Conservation (phyloP, 495 filamentous ascomycete genomes). For the Collariella sp. region DNA sequence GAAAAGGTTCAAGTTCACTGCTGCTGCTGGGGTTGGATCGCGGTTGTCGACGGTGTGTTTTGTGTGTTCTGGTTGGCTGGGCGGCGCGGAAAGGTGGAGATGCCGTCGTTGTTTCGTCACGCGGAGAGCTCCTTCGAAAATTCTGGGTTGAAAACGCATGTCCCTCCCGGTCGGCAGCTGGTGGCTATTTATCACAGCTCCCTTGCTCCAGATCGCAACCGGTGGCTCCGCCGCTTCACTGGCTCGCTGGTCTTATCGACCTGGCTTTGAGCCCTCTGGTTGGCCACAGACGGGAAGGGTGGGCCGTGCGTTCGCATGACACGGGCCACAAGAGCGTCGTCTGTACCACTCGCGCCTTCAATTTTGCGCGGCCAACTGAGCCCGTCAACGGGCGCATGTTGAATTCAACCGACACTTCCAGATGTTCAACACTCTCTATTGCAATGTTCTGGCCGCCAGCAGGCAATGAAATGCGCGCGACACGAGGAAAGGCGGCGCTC, state of each 20-base stretch:
- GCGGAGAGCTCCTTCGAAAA: constrained; percentile 21
- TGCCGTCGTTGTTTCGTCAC: constrained; percentile 15
- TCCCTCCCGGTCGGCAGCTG: constrained; percentile 32
- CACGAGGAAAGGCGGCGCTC: not conserved
- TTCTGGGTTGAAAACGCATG: constrained; percentile 31
- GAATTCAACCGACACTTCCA: too few species aligned
- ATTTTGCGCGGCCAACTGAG: too few species aligned
- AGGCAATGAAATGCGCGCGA: not conserved
- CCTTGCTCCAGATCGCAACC: constrained; percentile 14
- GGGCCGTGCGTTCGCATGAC: constrained; percentile 22
- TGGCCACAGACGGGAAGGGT: constrained; percentile 16
- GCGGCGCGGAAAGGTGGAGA: constrained; percentile 2
- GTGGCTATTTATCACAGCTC: constrained; percentile 35
- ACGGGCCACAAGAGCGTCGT: constrained; percentile 16
- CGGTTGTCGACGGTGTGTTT: not conserved
- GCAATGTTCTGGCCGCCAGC: too few species aligned
- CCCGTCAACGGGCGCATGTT: too few species aligned
- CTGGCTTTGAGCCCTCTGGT: constrained; percentile 16
- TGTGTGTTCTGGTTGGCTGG: constrained; percentile 19
- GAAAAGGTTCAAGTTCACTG: too few species aligned
- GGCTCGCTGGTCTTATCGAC: constrained; percentile 20
- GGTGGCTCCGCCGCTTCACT: constrained; percentile 28
- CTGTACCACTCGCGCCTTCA: constrained; percentile 8
- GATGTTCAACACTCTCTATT: too few species aligned
- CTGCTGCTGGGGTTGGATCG: not conserved